phyloP scores from a whole-genome alignment of 306 rosid species.

The Pyrus betulifolia region DNA sequence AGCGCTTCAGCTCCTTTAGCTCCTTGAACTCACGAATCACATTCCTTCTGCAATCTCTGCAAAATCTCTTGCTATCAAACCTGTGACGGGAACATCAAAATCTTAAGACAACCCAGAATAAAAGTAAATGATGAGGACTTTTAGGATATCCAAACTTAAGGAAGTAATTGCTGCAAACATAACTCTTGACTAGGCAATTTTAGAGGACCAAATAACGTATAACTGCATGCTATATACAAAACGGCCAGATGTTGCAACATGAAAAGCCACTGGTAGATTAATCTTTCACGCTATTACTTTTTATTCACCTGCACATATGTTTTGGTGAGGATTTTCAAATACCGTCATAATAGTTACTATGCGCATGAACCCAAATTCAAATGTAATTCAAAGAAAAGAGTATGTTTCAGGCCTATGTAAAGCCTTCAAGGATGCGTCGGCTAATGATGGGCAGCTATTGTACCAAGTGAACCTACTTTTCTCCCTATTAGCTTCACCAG shows the following conservation, averaged over 20 bases:
- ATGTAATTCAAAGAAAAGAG: neutral
- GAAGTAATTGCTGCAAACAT: neutral
- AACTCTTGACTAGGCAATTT: neutral
- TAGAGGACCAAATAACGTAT: slow-evolving; percentile 14
- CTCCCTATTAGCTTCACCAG: slow-evolving; percentile 13
- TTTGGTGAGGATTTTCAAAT: neutral
- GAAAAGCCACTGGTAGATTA: slow-evolving; percentile 7
- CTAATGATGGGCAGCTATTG: slow-evolving; percentile 8
- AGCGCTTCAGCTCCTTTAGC: slow-evolving; percentile 90
- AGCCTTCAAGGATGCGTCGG: slow-evolving; percentile 13
- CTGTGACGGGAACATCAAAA: slow-evolving; percentile 41
- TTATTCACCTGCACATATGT: neutral
- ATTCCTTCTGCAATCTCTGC: slow-evolving; percentile 98
- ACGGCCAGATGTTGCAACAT: neutral
- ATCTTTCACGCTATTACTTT: neutral
- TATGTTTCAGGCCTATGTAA: slow-evolving; percentile 4
- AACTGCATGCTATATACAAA: slow-evolving; percentile 4
- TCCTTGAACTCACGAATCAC: slow-evolving; percentile 98
- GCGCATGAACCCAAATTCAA: neutral
- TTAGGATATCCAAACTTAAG: slow-evolving; percentile 8
- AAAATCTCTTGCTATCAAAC: slow-evolving; percentile 99
- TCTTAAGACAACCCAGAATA: slow-evolving; percentile 18
- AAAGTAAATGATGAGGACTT: neutral
- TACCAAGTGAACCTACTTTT: neutral
- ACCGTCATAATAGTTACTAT: neutral